Conservation (phyloP, 352 stramenopile species). For the Pythium myriotylum region DNA sequence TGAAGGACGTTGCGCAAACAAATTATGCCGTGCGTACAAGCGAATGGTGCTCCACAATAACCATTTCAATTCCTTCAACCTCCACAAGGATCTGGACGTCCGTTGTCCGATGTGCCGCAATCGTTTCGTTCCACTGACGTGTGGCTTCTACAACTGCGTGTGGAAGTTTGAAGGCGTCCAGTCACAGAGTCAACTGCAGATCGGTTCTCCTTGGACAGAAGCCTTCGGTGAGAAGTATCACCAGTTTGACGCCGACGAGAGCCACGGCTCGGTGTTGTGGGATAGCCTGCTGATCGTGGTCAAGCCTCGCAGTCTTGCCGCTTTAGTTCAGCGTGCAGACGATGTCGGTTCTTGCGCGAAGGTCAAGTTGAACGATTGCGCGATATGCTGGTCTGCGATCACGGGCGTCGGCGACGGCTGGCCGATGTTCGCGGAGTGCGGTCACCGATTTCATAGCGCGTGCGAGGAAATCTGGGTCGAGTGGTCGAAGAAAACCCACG, state of each 20-base stretch:
- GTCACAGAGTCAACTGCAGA: background rate
- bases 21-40: constrained; percentile 18
- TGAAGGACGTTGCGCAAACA: constrained; percentile 33
- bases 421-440: too few relatives aligned
- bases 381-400: too few relatives aligned
- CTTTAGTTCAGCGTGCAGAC: too few relatives aligned
- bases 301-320: constrained; percentile 1
- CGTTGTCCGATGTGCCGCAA: constrained; percentile 25
- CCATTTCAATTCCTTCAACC: constrained; percentile 26
- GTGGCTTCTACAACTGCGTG: constrained; percentile 38
- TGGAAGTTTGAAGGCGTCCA: constrained; percentile 37
- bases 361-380: too few relatives aligned
- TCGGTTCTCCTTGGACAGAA: constrained; percentile 30
- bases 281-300: constrained; percentile 5
- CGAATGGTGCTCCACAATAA: constrained; percentile 27
- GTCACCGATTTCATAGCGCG: too few relatives aligned
- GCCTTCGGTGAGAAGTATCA: constrained; percentile 23
- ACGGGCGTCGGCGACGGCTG: too few relatives aligned
- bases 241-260: constrained; percentile 13
- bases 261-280: constrained; percentile 19
- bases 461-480: too few relatives aligned
- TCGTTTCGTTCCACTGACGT: constrained; percentile 25
- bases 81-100: constrained; percentile 17
- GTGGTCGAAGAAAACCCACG: too few relatives aligned
- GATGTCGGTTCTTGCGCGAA: too few relatives aligned